Evolutionary conservation across 495 filamentous ascomycete genomes (phyloP).

Genomic region (Xylaria longipes): DNA sequence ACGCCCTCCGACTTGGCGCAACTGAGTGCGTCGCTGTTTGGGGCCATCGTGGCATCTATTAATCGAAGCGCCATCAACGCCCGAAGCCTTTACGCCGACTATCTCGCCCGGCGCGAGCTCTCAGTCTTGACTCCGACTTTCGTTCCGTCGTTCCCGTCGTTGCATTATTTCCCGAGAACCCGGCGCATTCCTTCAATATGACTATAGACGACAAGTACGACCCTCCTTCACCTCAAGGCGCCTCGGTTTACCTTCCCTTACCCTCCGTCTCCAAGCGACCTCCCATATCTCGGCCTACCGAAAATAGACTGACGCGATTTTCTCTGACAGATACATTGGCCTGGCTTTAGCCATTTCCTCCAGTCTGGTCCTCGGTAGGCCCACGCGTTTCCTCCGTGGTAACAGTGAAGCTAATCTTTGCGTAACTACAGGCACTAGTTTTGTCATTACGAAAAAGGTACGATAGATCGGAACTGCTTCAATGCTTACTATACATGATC

Average conservation of each 20-base stretch:
- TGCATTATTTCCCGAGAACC: conserved; percentile 27
- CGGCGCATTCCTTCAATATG: conserved; percentile 52
- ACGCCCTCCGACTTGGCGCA: conserved; percentile 34
- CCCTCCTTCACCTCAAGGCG: conserved; percentile 23
- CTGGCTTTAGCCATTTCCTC: conserved; percentile 87
- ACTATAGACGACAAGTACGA: conserved; percentile 88
- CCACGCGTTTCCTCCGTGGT: conserved; percentile 17
- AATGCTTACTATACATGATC: conserved; percentile 7
- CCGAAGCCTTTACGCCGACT: conserved; percentile 29
- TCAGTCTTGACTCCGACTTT: not conserved
- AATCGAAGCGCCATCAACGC: conserved; percentile 37
- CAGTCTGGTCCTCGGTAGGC: conserved; percentile 90
- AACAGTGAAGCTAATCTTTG: conserved; percentile 35
- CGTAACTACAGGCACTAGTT: conserved; percentile 73
- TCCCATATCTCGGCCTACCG: not conserved
- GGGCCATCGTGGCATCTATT: conserved; percentile 41
- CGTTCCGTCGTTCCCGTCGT: conserved; percentile 30
- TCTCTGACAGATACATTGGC: conserved; percentile 78
- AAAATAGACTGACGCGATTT: conserved; percentile 41
- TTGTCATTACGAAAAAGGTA: conserved; percentile 94
- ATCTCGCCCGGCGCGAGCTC: conserved; percentile 52
- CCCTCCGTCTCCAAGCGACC: conserved; percentile 4
- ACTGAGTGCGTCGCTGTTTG: conserved; percentile 29
- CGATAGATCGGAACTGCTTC: conserved; percentile 12
- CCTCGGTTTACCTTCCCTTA: conserved; percentile 8